These are phyloP conservation scores for Colletotrichum musae DNA, from an alignment of 2,329 filamentous ascomycete genomes.

Conservation along the genomic window DNA sequence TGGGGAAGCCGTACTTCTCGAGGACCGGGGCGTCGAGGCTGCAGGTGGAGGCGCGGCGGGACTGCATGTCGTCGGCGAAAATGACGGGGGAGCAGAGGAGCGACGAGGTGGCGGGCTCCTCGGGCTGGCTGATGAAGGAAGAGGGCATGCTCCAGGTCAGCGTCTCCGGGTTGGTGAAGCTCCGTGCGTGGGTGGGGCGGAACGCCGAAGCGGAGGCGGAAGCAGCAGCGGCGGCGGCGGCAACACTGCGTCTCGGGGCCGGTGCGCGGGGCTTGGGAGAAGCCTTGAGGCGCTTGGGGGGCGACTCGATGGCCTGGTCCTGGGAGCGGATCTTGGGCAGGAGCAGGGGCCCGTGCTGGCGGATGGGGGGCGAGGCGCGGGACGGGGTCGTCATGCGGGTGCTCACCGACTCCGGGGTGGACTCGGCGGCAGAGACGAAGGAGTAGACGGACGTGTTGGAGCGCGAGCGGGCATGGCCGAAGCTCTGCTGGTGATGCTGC, in stretches of 20 bases:
- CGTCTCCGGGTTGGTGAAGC: slow-evolving; percentile 74
- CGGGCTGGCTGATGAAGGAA: slow-evolving; percentile 50
- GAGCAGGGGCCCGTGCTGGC: slow-evolving; percentile 83
- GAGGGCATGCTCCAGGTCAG: slow-evolving; percentile 55
- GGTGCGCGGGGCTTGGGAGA: slow-evolving; percentile 58
- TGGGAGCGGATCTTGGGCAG: slow-evolving; percentile 89
- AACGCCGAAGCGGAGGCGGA: slow-evolving; percentile 51
- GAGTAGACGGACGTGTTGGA: slow-evolving; percentile 79
- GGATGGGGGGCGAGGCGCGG: slow-evolving; percentile 76
- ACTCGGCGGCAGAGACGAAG: slow-evolving; percentile 71
- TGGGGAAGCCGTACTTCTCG: slow-evolving; percentile 84
- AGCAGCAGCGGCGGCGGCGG: slow-evolving; percentile 31
- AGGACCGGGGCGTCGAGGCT: slow-evolving; percentile 77
- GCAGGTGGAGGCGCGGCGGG: slow-evolving; percentile 75
- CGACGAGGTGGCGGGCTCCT: slow-evolving; percentile 54
- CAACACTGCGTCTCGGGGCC: slow-evolving; percentile 42
- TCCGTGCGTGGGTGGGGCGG: slow-evolving; percentile 67
- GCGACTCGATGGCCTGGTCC: slow-evolving; percentile 79
- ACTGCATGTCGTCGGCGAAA: slow-evolving; percentile 63
- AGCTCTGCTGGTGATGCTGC: slow-evolving; percentile 44
- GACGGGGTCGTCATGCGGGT: slow-evolving; percentile 79
- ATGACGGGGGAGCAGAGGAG: slow-evolving; percentile 78
- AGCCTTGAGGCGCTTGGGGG: slow-evolving; percentile 71
- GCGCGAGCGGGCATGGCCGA: slow-evolving; percentile 72
- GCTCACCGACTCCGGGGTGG: slow-evolving; percentile 75